phyloP scores from a whole-genome alignment of 2,329 filamentous ascomycete genomes.

The Colletotrichum eremochloae region DNA sequence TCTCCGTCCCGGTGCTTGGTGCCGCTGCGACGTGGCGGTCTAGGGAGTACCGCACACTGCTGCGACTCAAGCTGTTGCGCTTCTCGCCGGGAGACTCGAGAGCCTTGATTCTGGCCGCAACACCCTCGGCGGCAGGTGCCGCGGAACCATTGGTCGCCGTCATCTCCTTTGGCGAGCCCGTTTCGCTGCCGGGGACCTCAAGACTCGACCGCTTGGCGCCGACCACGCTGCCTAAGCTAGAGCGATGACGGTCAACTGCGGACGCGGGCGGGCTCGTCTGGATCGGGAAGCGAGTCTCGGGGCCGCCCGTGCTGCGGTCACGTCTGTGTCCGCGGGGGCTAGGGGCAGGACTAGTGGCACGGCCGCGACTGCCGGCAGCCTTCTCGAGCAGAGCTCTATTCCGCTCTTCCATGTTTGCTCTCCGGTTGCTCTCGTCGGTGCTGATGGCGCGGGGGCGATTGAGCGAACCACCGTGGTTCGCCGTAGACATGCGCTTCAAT shows the following conservation, averaged over 20 bases:
- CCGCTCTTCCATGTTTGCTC: conserved; percentile 93
- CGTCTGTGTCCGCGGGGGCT: conserved; percentile 75
- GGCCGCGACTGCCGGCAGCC: conserved; percentile 73
- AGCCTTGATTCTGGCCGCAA: conserved; percentile 39
- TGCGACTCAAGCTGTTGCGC: conserved; percentile 73
- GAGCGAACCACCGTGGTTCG: conserved; percentile 74
- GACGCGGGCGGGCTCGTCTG: conserved; percentile 71
- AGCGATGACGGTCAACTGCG: conserved; percentile 64
- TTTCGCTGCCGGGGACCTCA: conserved; percentile 79
- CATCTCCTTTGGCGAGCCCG: conserved; percentile 54
- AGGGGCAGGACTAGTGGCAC: conserved; percentile 80
- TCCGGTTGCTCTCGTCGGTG: conserved; percentile 95
- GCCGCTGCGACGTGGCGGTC: conserved; percentile 63
- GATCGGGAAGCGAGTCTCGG: conserved; percentile 88
- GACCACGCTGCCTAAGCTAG: conserved; percentile 64
- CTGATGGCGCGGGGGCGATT: conserved; percentile 85
- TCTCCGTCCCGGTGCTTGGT: conserved; percentile 35
- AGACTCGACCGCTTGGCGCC: conserved; percentile 76
- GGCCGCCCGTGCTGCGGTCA: conserved; percentile 81
- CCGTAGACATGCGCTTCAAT: conserved; percentile 87
- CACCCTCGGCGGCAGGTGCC: conserved; percentile 37
- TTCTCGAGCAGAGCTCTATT: conserved; percentile 84
- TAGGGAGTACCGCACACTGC: conserved; percentile 63
- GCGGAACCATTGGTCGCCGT: conserved; percentile 59
- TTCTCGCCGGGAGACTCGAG: conserved; percentile 63